phyloP scores from a whole-genome alignment of 495 filamentous ascomycete genomes.

The Podospora fimiseda region DNA sequence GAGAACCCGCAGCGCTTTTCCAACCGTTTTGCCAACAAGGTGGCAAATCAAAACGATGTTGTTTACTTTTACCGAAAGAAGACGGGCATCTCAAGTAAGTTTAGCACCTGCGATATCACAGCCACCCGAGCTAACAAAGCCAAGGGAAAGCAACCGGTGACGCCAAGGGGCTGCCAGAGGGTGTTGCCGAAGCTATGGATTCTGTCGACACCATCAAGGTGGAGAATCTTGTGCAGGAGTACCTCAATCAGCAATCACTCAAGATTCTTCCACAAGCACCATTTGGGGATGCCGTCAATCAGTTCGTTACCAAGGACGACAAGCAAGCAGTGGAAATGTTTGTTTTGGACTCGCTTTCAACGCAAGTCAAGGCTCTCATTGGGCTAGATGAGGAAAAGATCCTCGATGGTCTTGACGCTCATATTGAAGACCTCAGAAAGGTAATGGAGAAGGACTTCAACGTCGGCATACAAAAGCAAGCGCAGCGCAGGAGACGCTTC shows the following conservation, averaged over 20 bases:
- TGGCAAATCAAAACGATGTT: conserved; percentile 91
- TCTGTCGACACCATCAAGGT: conserved; percentile 75
- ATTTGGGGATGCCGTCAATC: conserved; percentile 87
- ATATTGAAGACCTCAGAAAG: conserved; percentile 64
- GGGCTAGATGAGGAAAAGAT: conserved; percentile 63
- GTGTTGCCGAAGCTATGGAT: conserved; percentile 51
- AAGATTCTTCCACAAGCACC: conserved; percentile 86
- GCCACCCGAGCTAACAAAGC: conserved; percentile 5
- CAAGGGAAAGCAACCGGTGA: conserved; percentile 28
- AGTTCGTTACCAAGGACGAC: conserved; percentile 94
- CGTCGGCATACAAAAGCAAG: conserved; percentile 58
- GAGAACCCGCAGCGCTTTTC: conserved; percentile 98
- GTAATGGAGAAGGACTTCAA: conserved; percentile 67
- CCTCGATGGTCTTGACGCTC: conserved; percentile 49
- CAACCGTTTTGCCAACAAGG: conserved; percentile 81
- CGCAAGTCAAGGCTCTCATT: conserved; percentile 69
- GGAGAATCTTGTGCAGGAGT: conserved; percentile 78
- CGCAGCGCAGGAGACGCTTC: conserved; percentile 44
- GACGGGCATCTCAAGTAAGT: conserved; percentile 37
- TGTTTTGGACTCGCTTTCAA: conserved; percentile 69
- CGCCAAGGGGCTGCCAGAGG: conserved; percentile 48
- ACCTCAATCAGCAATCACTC: conserved; percentile 73
- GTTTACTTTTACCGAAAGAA: conserved; percentile 91
- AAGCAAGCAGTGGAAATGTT: conserved; percentile 89
- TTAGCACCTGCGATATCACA: background rate